A percentile compares a stretch with the other conserved stretches of the same genome.
phyloP scores from a whole-genome alignment of 1,284 basidiomycete genomes.

The Paramarasmius palmivorus region DNA sequence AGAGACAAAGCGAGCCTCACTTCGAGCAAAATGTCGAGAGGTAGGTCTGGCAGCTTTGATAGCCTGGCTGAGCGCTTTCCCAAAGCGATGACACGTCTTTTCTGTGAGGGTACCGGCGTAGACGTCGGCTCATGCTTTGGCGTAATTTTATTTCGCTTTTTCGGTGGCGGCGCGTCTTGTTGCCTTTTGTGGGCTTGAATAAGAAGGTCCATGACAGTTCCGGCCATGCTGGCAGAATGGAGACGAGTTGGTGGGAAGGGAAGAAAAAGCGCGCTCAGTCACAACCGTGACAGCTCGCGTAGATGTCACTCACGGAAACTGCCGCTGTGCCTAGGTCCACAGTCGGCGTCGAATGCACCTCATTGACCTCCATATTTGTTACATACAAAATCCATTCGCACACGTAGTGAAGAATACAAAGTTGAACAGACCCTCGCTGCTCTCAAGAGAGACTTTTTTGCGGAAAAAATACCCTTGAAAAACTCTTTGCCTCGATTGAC shows the following conservation, averaged over 20 bases:
- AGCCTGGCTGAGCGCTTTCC: not conserved
- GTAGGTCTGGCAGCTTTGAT: not conserved
- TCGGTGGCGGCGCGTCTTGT: not conserved
- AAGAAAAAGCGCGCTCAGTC: not conserved
- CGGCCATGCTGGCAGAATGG: not conserved
- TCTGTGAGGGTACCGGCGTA: not conserved
- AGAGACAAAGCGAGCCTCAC: not conserved
- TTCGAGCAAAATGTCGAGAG: not conserved
- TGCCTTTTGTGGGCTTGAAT: not conserved
- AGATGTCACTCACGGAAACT: too few species aligned
- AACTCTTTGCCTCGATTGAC: too few species aligned
- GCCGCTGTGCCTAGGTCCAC: too few species aligned
- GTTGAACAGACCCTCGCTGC: too few species aligned
- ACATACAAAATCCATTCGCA: too few species aligned
- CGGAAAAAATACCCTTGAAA: too few species aligned
- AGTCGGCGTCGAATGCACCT: too few species aligned
- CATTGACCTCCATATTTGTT: too few species aligned
- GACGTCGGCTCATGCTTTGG: not conserved
- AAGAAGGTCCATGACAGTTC: conserved; percentile 1
- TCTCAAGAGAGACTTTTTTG: too few species aligned
- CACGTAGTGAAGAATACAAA: too few species aligned
- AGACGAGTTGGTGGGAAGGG: not conserved
- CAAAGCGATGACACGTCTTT: not conserved
- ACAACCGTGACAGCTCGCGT: conserved; percentile 1
- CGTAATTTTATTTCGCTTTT: not conserved